Conservation (phyloP, 1,284 basidiomycete genomes). For the Taiwanofungus camphoratus region DNA sequence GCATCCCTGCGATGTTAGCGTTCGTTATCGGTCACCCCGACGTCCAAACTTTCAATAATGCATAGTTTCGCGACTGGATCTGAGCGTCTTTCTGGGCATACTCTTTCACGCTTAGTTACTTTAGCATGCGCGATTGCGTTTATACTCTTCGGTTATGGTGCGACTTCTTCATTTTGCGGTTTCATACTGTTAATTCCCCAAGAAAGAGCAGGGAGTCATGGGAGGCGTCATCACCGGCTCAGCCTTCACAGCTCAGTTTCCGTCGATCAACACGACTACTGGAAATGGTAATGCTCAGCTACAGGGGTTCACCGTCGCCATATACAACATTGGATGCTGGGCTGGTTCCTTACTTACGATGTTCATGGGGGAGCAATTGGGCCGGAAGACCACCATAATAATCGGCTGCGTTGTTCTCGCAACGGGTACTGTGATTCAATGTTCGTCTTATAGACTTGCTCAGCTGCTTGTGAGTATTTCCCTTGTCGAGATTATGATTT, state of each 20-base stretch:
- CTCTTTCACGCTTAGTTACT: neutral
- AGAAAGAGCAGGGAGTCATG: neutral
- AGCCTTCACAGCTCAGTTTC: neutral
- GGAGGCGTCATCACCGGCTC: neutral
- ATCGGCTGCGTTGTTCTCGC: slow-evolving; percentile 59
- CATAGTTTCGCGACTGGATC: too few relatives aligned
- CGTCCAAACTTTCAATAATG: too few relatives aligned
- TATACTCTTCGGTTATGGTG: neutral
- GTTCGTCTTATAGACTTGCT: slow-evolving; percentile 63
- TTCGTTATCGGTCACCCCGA: too few relatives aligned
- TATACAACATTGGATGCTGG: slow-evolving; percentile 67
- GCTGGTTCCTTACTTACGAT: slow-evolving; percentile 62
- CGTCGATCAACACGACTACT: neutral
- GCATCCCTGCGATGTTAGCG: too few relatives aligned
- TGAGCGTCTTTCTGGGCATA: too few relatives aligned
- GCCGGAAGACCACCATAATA: slow-evolving; percentile 55
- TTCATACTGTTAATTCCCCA: neutral
- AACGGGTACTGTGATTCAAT: slow-evolving; percentile 58
- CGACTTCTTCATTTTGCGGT: neutral
- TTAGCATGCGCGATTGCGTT: neutral
- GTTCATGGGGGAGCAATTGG: slow-evolving; percentile 55
- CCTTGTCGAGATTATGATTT: neutral
- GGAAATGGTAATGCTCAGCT: neutral
- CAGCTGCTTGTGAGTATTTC: slow-evolving; percentile 66
- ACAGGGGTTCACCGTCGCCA: slow-evolving; percentile 32